A percentile compares a stretch with the other conserved stretches of the same genome.
Evolutionary conservation across 2,329 filamentous ascomycete species (phyloP).

Genomic region (Cryphonectria naterciae): DNA sequence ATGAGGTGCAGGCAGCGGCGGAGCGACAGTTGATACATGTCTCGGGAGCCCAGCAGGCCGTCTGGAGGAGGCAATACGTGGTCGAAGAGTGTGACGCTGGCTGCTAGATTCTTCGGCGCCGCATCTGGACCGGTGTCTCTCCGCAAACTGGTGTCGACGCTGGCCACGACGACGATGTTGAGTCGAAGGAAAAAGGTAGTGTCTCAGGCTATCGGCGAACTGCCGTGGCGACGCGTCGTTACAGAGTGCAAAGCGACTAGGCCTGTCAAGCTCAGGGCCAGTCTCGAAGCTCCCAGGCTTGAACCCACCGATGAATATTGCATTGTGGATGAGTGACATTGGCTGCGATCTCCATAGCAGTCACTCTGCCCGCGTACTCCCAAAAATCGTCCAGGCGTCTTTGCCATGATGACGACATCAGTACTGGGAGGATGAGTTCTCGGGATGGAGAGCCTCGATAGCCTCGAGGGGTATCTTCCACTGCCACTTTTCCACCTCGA

Average conservation of each 20-base stretch:
- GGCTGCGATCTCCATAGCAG: no score
- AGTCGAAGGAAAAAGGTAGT: not conserved
- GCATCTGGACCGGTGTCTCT: not conserved
- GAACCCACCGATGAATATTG: not conserved
- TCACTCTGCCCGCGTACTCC: not conserved
- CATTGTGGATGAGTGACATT: constrained; percentile 2
- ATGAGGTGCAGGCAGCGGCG: not conserved
- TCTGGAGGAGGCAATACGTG: not conserved
- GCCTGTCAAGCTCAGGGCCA: not conserved
- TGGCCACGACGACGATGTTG: not conserved
- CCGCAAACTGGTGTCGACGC: not conserved
- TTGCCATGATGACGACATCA: constrained; percentile 10
- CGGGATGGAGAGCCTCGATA: not conserved
- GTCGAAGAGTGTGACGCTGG: not conserved
- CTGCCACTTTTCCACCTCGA: not conserved
- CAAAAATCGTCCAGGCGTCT: not conserved
- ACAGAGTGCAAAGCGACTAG: not conserved
- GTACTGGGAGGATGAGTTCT: not conserved
- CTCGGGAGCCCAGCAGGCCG: not conserved
- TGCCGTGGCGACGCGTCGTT: not conserved
- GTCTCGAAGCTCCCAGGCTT: not conserved
- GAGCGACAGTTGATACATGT: not conserved
- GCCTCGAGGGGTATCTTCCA: constrained; percentile 6
- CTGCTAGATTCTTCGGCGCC: not conserved
- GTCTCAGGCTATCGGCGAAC: not conserved